phyloP scores from a whole-genome alignment of 345 rosid species.

The Syzygium aqueum region DNA sequence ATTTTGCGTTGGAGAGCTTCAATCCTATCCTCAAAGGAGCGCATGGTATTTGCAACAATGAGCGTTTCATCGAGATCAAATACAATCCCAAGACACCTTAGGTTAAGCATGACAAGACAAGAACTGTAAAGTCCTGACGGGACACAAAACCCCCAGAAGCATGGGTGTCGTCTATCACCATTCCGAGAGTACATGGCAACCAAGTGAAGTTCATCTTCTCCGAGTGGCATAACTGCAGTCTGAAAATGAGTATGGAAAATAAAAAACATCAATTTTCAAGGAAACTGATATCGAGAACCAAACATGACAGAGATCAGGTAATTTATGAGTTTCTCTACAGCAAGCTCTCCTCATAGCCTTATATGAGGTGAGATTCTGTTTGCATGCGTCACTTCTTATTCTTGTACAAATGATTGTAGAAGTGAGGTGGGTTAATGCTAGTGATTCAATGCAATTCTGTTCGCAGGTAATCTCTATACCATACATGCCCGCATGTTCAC shows the following conservation, averaged over 20 bases:
- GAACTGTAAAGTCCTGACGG: conserved; percentile 66
- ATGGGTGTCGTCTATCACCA: conserved; percentile 42
- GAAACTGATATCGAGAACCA: background rate
- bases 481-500: background rate
- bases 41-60: conserved; percentile 93
- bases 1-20: conserved; percentile 73
- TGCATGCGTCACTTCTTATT: background rate
- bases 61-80: conserved; percentile 99
- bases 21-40: conserved; percentile 89
- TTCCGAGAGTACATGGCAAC: conserved; percentile 76
- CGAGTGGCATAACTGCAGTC: conserved; percentile 84
- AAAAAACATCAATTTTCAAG: background rate
- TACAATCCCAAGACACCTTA: conserved; percentile 94
- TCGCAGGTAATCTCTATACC: background rate
- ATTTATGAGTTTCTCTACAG: background rate
- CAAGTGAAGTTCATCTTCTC: conserved; percentile 86
- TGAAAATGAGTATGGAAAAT: conserved; percentile 3
- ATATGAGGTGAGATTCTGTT: background rate
- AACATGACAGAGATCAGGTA: background rate
- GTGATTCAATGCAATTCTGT: background rate
- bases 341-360: background rate
- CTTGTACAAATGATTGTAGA: background rate
- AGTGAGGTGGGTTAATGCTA: background rate
- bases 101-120: conserved; percentile 82
- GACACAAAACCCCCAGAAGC: conserved; percentile 87